These are phyloP conservation scores for Starmera quercuum DNA, from an alignment of 805 yeast species.

Conservation along the genomic window DNA sequence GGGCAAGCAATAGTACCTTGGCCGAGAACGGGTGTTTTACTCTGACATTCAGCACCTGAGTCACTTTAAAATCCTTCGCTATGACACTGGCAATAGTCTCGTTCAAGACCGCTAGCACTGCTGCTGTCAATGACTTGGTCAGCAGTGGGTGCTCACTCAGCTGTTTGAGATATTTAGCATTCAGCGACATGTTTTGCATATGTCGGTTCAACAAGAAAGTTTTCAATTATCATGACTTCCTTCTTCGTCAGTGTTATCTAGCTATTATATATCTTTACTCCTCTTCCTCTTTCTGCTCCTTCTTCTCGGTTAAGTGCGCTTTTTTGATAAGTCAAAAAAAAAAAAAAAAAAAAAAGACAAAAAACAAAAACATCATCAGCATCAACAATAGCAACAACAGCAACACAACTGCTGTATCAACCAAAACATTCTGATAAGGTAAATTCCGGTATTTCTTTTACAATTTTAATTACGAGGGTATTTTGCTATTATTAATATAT, in stretches of 20 bases:
- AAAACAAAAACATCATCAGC: background rate
- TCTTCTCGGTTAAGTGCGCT: too few species aligned
- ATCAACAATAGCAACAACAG: too few species aligned
- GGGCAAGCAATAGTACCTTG: conserved; percentile 44
- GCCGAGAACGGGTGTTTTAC: conserved; percentile 18
- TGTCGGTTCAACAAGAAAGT: background rate
- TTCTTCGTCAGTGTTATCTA: too few species aligned
- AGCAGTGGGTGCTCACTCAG: conserved; percentile 44
- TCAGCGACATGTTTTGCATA: conserved; percentile 5
- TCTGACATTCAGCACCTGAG: conserved; percentile 10
- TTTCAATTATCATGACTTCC: too few species aligned
- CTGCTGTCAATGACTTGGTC: conserved; percentile 54
- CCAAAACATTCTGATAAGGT: too few species aligned
- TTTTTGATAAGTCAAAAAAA: too few species aligned
- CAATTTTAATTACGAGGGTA: too few species aligned
- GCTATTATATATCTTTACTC: too few species aligned
- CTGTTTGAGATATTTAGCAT: conserved; percentile 26
- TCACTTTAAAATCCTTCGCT: conserved; percentile 35
- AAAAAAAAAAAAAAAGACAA: background rate
- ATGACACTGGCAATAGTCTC: conserved; percentile 47
- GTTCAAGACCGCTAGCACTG: conserved; percentile 44
- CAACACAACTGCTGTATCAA: too few species aligned
- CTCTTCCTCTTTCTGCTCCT: too few species aligned
- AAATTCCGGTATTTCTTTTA: too few species aligned
- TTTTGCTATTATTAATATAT: too few species aligned